Base-by-base conservation (phyloP, 1,284 basidiomycete genomes). In the Tilletia horrida region DNA sequence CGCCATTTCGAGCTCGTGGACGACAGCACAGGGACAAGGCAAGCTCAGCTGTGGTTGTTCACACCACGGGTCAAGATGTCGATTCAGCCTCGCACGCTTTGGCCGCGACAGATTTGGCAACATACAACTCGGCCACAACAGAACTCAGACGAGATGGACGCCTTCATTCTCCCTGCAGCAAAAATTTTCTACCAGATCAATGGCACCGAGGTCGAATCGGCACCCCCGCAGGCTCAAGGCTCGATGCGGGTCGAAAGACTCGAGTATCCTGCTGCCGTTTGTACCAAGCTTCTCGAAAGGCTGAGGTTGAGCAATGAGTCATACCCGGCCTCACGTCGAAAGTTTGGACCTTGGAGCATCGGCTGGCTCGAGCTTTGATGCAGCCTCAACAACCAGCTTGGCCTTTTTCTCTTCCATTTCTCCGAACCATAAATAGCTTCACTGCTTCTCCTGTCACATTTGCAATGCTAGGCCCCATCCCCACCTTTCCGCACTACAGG, bases 1-100 rank as follows among this genome's bases (percentile, higher is more conserved):
- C 55, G 55, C 4, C 55, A 59, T 16, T 59, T 59, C 29, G 55
- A 59, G 29, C 55, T 59, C 55, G 13, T 59, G 13, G 55, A 25
- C 7, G 55, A 31, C 25, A 29, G 31, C 6, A 21, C 3, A 29
- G 29, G 35, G 3, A 3, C 27, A 13, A 21, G 18, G 27, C 1
- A 31, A 16, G 27, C 27, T 27, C 55, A 59, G 27, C 55, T 59
- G 18, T 59, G 55, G 55, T 27, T 59, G 29, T 59, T 59, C 29
- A 14, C 55, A 14, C 55, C 55, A 3, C 55, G 31, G 13, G 11
- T 25, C 14, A 8, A 29, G 27, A 59, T 59, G 55, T 25, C 27
- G 29, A 25, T 59, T 3, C 9, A 40, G 35, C 35, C 35, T 40
- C 35, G 35, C 11, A 6, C 35, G 35, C 35, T 40, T 11, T 40